Evolutionary conservation across 2,329 filamentous ascomycete genomes (phyloP), one percentile per base, ranked within the genome.

Genomic region (Fusarium duplospermum): DNA sequence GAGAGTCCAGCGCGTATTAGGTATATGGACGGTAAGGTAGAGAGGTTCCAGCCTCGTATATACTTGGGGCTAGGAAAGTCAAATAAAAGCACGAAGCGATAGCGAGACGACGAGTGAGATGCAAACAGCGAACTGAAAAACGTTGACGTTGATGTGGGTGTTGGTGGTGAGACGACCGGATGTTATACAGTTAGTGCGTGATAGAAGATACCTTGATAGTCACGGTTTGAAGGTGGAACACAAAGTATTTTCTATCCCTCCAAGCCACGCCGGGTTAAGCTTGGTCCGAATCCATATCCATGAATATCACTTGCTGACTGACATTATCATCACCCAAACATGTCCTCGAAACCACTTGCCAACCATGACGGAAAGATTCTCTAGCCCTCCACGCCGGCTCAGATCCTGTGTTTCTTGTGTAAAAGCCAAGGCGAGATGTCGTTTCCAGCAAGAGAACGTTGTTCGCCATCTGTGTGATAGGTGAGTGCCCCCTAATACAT

Each of bases 331-430:
- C 50, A 54, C 18, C 27, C 50, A 54, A 31, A 18, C 3, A 54
- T 31, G 31, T 31, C 4, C 47, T 29, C 24, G 10, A 52, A 27
- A 50, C 8, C n/a, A 31, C 27, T 33, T 13, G 7, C 6, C 18
- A n/a, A 27, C 22, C 31, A 77, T 77, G 75, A 29, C 20, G 16
- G 62, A 62, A 38, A 72, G 74, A 69, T 64, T 69, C 24, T 20
- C 70, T 18, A 82, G 80, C 54, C 80, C 79, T 6, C 78, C 70
- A 18, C 80, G 80, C 8, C 75, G 80, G 58, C 70, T 76, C 27
- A 76, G 81, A 59, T 80, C 80, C 11, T 82, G 81, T 40, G 73
- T 72, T n/a, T 69, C 76, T 38, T 82, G 81, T 64, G 72, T 74
- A 31, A 76, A 71, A 62, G 74, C 71, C 24, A 82, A 79, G 63